Evolutionary conservation across 2,329 filamentous ascomycete genomes (phyloP), one percentile per base, ranked within the genome.

Genomic region (Rhinocladiella similis): DNA sequence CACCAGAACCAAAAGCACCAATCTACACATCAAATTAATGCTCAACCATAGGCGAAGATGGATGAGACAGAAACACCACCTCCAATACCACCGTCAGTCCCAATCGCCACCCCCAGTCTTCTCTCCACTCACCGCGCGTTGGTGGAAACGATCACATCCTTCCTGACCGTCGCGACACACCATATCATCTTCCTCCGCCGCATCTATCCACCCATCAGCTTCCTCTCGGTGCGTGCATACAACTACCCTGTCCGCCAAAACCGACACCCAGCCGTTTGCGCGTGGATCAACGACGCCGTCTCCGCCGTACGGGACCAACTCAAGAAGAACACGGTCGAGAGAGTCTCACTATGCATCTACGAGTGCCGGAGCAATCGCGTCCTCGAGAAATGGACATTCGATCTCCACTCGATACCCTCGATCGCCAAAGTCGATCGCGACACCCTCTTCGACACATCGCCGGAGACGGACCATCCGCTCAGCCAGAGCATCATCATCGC

Each of bases 211-310:
- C 73, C 76, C 47, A 75, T 83, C 25, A 90, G 90, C 35, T 97
- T 96, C 75, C 82, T 93, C 56, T 84, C 87, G 41, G 83, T 87
- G 38, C 84, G 88, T 62, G 91, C 90, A 66, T 92, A 92, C 79
- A 91, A 93, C 74, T 86, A 91, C 56, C 83, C 90, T 27, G 88
- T 95, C 45, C 87, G 89, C 66, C 91, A 96, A 70, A 93, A 85
- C 58, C 88, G 91, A 56, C 91, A 96, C 72, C 90, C 92, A 0
- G 83, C 84, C 65, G 88, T 96, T 62, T 95, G 90, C 79, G 77
- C 84, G 66, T 97, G 92, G 89, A 85, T 96, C 72, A 83, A 81
- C 68, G 89, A 94, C 70, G 90, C 91, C 63, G 83, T 94, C 41
- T 77, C 85, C 60, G 88, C 90, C 35, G 83, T 91, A 19, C 80